Evolutionary conservation across 2,329 filamentous ascomycete genomes (phyloP).

Genomic region (Chaetomiaceae sp.): DNA sequence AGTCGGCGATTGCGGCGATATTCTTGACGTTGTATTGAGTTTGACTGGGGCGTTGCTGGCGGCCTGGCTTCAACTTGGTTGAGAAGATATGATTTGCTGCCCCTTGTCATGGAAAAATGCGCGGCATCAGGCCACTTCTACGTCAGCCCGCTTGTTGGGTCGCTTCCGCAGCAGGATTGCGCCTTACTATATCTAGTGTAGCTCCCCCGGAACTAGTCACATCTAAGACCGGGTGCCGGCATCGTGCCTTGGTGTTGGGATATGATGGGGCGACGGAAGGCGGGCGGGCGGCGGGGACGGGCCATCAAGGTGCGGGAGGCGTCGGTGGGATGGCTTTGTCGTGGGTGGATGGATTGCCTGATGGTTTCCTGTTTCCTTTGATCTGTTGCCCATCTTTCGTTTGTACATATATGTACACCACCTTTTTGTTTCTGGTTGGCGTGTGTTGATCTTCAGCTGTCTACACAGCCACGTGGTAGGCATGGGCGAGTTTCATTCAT

Average conservation of each 20-base stretch:
- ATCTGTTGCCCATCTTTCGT: no score
- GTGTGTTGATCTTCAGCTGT: neutral
- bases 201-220: neutral
- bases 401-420: no score
- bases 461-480: neutral
- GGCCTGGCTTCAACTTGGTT: no score
- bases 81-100: no score
- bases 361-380: neutral
- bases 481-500: neutral
- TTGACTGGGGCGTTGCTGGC: no score
- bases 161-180: no score
- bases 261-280: neutral
- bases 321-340: no score
- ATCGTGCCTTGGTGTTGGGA: neutral
- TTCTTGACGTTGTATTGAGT: constrained; percentile 50
- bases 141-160: constrained; percentile 5
- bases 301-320: no score
- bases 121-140: constrained; percentile 17
- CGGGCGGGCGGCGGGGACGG: no score
- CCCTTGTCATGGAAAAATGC: no score
- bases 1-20: constrained; percentile 67
- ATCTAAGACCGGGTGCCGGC: neutral
- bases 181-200: neutral
- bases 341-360: neutral
- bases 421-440: neutral